Evolutionary conservation across 306 rosid species (phyloP), one percentile per base, ranked within the genome.

Genomic region (Elaeagnus macrophylla): DNA sequence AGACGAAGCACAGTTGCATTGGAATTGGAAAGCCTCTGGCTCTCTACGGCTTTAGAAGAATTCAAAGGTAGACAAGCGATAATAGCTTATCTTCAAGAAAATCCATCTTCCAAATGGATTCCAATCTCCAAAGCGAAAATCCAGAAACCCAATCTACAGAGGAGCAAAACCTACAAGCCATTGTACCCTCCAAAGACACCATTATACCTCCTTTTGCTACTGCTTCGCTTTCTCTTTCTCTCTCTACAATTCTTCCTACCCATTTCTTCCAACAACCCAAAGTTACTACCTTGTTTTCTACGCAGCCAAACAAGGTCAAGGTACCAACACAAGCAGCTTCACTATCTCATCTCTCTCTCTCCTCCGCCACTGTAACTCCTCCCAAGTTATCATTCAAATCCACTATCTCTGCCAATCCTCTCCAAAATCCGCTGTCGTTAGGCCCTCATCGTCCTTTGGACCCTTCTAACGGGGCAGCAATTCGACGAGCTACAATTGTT

Each of bases 311-410:
- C 73, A 81, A 62, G 63, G 72, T 79, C 51, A 81, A 75, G 13
- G 58, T 87, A 32, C 99, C 95, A 6, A 88, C 88, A 4, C 99
- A 93, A 20, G 99, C 86, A 35, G 84, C 88, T 38, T 84, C 99
- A 36, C 83, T 87, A 36, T 35, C 88, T 6, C 77, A 70, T 44
- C 89, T 91, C 15, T 88, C 95, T 57, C 84, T 93, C 47, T 72
- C 94, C 13, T 53, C 87, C 9, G 15, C 80, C 35, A 7, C 76
- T 6, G 68, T 65, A 1, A 10, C 75, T 12, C 85, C 80, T 32
- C 51, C 88, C 10, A 86, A 73, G 69, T 58, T 71, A 42, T 76
- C 89, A 1, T 76, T 84, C 69, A 87, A 81, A 60, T 82, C 99
- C 66, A 68, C 82, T 52, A 48, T 82, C 69, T 79, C 93, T 35